phyloP scores from a whole-genome alignment of 2,329 filamentous ascomycete species.

The Metarhizium anisopliae region DNA sequence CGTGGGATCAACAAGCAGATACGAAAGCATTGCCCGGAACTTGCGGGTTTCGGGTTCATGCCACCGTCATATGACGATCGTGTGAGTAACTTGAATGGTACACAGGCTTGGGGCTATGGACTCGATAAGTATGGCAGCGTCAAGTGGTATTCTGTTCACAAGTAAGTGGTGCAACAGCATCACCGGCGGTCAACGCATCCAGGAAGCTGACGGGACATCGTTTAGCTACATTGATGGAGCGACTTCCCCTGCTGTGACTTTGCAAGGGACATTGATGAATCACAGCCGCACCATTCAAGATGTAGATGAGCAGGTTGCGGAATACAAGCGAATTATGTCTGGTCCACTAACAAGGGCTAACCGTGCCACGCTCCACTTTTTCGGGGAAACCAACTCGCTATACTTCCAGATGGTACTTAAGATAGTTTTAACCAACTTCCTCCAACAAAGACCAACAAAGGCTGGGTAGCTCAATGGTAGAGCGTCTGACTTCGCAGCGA shows the following conservation, averaged over 20 bases:
- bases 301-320: background rate
- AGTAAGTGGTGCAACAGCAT: conserved; percentile 31
- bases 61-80: conserved; percentile 46
- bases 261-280: conserved; percentile 55
- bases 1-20: conserved; percentile 37
- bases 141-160: conserved; percentile 47
- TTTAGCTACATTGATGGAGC: conserved; percentile 53
- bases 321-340: conserved; percentile 24
- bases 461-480: too few relatives aligned
- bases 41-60: conserved; percentile 30
- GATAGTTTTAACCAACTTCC: too few relatives aligned
- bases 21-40: conserved; percentile 38
- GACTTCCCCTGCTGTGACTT: conserved; percentile 47
- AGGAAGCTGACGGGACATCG: background rate
- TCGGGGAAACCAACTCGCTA: conserved; percentile 54
- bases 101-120: conserved; percentile 40
- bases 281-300: conserved; percentile 40
- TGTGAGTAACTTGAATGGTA: conserved; percentile 41
- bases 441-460: too few relatives aligned
- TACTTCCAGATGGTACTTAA: conserved; percentile 36
- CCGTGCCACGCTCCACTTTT: conserved; percentile 35
- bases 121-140: conserved; percentile 40
- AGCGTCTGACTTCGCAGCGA: conserved; percentile 20
- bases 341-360: conserved; percentile 34
- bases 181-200: background rate